These are phyloP conservation scores for Stenocarpella maydis DNA, from an alignment of 2,329 filamentous ascomycete species.

Conservation along the genomic window DNA sequence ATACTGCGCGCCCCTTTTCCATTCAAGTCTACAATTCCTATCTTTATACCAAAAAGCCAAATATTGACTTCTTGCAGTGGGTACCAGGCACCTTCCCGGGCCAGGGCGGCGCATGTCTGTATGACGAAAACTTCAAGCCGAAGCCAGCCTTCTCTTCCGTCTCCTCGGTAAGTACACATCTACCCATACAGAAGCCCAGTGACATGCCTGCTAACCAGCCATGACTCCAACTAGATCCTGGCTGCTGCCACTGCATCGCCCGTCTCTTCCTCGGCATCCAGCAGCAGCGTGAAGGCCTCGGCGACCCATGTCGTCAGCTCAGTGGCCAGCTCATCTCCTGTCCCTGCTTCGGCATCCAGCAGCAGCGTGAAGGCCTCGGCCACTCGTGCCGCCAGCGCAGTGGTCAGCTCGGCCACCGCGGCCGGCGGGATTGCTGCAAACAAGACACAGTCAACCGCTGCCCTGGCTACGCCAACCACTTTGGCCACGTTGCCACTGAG, in stretches of 20 bases:
- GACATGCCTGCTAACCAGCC: not conserved
- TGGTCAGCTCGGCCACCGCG: not conserved
- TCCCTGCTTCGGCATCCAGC: not conserved
- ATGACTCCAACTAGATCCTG: not conserved
- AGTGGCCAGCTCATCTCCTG: not conserved
- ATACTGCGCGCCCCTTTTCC: not conserved
- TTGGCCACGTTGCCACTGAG: not conserved
- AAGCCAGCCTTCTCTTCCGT: constrained; percentile 50
- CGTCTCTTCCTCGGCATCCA: not conserved
- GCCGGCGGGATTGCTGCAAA: not conserved
- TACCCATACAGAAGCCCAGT: too few relatives aligned
- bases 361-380: not conserved
- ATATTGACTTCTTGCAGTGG: constrained; percentile 39
- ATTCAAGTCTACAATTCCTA: not conserved
- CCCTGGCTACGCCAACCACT: not conserved
- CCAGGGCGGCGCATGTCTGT: constrained; percentile 48
- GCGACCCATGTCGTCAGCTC: not conserved
- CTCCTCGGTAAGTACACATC: not conserved
- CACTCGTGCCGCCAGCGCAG: not conserved
- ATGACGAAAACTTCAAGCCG: constrained; percentile 45
- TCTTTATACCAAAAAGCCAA: not conserved
- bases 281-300: not conserved
- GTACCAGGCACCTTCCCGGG: constrained; percentile 48
- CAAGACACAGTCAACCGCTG: not conserved
- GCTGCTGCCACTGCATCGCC: constrained; percentile 4